Base-by-base conservation (phyloP, 1,284 basidiomycete species). In the Gymnopus androsaceus region DNA sequence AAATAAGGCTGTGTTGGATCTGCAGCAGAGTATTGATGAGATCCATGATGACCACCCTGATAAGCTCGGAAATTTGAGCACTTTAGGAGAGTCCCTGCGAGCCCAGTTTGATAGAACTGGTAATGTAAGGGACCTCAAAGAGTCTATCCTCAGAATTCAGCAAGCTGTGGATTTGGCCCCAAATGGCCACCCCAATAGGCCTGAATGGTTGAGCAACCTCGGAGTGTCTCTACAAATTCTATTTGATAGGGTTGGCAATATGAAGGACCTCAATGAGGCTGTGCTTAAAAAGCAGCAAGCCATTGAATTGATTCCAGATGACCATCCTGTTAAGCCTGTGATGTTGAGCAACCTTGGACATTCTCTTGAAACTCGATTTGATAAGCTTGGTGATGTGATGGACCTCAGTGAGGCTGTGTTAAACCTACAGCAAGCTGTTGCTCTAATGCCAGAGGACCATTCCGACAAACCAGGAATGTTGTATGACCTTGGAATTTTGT, bases 391-490 rank as follows among this genome's bases (percentile, higher is more conserved):
- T 28, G 40, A 57, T 15, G 19, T 40, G 1, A 65, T 60, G 23
- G 57, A 61, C 5, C 54, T 72, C 11, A 66, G 71, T 3, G 66
- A 71, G 47, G 64, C 63, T 9, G 63, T 73, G 25, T 50, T 46
- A 23, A 14, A 5, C n/a, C n/a, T n/a, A n/a, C n/a, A n/a, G n/a
- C n/a, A n/a, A n/a, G n/a, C n/a, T n/a, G n/a, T n/a, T n/a, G 25
- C 8, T 23, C 42, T 45, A 8, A 14, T 27, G 21, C 42, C 42
- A 23, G 42, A 45, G 15, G 42, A 31, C 11, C 46, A 45, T 37
- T 4, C 54, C n/a, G n/a, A n/a, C n/a, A n/a, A n/a, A n/a, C n/a
- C n/a, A n/a, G n/a, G n/a, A n/a, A n/a, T n/a, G n/a, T n/a, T n/a
- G n/a, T n/a, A n/a, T n/a, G n/a, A n/a, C n/a, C n/a, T n/a, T n/a